Base-by-base conservation (phyloP, 2,329 filamentous ascomycete species). In the Cordyceps pruinosa region DNA sequence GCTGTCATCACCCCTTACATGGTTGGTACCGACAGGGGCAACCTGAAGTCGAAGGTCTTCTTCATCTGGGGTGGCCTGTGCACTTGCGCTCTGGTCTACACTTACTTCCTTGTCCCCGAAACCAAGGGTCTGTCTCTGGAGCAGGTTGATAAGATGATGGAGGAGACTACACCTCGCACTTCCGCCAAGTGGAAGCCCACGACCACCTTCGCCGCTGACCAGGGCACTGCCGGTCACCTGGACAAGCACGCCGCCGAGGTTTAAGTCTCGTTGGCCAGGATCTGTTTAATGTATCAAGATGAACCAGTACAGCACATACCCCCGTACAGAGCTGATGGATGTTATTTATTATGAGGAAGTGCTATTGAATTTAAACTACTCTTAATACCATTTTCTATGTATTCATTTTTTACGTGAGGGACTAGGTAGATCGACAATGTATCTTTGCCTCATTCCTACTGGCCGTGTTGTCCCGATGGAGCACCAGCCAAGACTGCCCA, bases 111-210 rank as follows among this genome's bases (percentile, higher is more conserved):
- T 57, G 77, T 90, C 39, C 86, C 84, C 59, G 85, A 88, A 76
- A 88, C 85, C 70, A 88, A 89, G 81, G 87, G 87, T 57, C 79
- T 90, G 47, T 86, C 86, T 53, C 84, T 90, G 44, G 87, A 90
- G 76, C 87, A 90, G 75, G 86, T 90, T 67, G 87, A 90, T 77
- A 85, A 84, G 79, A 93, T 95, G 89, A 84, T 94, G 80, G 89
- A 92, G 77, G 89, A 95, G 83, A 85, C 83, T 39, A 90, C 83
- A 21, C 88, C 90, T 37, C 84, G 88, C 63, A 90, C 82, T 19
- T 92, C 88, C 3, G 76, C 83, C 74, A 86, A 84, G 75, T 94
- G 90, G 89, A 82, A 79, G 72, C 88, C 88, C 44, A 80, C 80
- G 66, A 76, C 76, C 65, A 91, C 88, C 64, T 92, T 88, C 63